These are phyloP conservation scores for Raphanus hybrid DNA, from an alignment of 441 rosid species.

Conservation along the genomic window DNA sequence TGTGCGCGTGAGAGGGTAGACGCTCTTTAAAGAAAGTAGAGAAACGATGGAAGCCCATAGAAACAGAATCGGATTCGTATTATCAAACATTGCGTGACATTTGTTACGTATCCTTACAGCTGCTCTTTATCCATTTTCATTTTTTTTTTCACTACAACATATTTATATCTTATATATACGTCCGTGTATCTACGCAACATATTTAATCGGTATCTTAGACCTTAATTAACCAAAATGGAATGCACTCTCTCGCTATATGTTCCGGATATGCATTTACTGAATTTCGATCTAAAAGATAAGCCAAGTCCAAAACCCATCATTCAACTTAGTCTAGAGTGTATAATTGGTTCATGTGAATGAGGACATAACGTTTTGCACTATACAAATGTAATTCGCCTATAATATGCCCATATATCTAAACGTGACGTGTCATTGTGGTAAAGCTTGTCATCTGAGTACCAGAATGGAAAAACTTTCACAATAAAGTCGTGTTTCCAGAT, in stretches of 20 bases:
- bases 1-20: slow-evolving; percentile 17
- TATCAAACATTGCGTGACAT: slow-evolving; percentile 32
- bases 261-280: slow-evolving; percentile 10
- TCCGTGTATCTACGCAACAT: slow-evolving; percentile 8
- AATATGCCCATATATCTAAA: background rate
- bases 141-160: background rate
- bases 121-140: slow-evolving; percentile 23
- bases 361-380: slow-evolving; percentile 8
- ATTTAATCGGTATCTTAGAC: background rate
- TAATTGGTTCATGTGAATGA: slow-evolving; percentile 19
- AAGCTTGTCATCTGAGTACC: slow-evolving; percentile 1
- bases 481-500: background rate
- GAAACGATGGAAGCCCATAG: slow-evolving; percentile 40
- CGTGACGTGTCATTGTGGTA: background rate
- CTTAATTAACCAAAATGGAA: no score
- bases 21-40: slow-evolving; percentile 26
- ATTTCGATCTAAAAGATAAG: background rate
- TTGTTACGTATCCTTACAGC: slow-evolving; percentile 40
- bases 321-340: background rate
- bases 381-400: slow-evolving; percentile 6
- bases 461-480: background rate
- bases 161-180: slow-evolving; percentile 2
- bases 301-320: background rate
- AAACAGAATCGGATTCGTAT: slow-evolving; percentile 43
- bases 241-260: slow-evolving; percentile 8